Conservation (phyloP, 1,284 basidiomycete genomes). For the Anthracocystis walkeri region DNA sequence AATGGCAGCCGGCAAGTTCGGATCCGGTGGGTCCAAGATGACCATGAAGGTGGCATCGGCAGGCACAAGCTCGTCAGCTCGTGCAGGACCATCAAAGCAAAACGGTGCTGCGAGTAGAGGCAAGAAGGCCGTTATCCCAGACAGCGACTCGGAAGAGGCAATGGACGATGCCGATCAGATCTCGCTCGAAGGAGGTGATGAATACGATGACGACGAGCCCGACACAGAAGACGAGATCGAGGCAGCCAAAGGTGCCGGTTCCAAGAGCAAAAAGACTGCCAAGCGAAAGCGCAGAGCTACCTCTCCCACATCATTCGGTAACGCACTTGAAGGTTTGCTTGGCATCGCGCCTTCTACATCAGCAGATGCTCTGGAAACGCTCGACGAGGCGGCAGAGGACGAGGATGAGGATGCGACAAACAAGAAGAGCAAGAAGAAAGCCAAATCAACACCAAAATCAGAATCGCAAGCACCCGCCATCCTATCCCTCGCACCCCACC, state of each 20-base stretch:
- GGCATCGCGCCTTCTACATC: conserved; percentile 37
- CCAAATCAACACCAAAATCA: conserved; percentile 3
- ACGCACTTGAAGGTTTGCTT: conserved; percentile 58
- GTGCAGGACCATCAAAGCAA: conserved; percentile 19
- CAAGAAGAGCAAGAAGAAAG: conserved; percentile 21
- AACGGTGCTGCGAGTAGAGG: conserved; percentile 13
- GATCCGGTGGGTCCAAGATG: conserved; percentile 48
- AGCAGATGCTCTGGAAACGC: conserved; percentile 23
- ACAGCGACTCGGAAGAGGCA: conserved; percentile 28
- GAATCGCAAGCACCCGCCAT: conserved; percentile 46
- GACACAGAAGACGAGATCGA: conserved; percentile 63
- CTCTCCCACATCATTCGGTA: conserved; percentile 64
- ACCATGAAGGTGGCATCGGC: conserved; percentile 32
- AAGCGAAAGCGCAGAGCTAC: conserved; percentile 66
- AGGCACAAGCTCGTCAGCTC: conserved; percentile 13
- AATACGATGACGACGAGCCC: conserved; percentile 42
- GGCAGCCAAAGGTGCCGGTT: conserved; percentile 45
- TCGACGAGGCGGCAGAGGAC: conserved; percentile 12
- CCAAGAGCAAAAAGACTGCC: conserved; percentile 61
- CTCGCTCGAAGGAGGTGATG: conserved; percentile 31
- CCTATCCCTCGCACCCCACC: conserved; percentile 65
- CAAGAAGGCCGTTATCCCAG: conserved; percentile 16
- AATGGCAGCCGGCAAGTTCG: conserved; percentile 42
- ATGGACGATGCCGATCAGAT: conserved; percentile 34
- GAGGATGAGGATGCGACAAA: conserved; percentile 7